Conservation (phyloP, 2,329 filamentous ascomycete genomes). For the Raffaelea albimanens region DNA sequence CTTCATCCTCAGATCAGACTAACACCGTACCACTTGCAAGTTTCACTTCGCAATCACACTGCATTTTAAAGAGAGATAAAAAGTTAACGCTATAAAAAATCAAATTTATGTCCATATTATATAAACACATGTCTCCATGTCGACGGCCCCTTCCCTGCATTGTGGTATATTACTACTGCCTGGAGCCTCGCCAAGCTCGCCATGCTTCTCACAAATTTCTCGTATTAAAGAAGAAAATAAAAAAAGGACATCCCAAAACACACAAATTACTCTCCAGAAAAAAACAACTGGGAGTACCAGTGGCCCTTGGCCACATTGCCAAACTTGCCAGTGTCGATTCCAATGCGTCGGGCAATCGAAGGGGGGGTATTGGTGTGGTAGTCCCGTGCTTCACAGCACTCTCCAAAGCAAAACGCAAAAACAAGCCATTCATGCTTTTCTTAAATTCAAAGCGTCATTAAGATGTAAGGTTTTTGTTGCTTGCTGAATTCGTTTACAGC, state of each 20-base stretch:
- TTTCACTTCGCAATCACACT: too few relatives aligned
- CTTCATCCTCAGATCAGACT: too few relatives aligned
- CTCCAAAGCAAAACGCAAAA: not conserved
- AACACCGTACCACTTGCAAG: too few relatives aligned
- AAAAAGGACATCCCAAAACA: constrained; percentile 1
- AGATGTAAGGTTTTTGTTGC: not conserved
- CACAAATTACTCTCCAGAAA: constrained; percentile 3
- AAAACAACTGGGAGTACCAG: not conserved
- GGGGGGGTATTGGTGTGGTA: not conserved
- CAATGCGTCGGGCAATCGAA: not conserved
- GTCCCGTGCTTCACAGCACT: too few relatives aligned
- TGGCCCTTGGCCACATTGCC: not conserved
- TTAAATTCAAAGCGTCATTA: constrained; percentile 1
- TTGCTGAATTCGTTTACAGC: constrained; percentile 26
- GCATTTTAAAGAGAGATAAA: not conserved
- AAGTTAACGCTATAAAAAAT: not conserved
- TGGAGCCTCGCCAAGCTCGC: not conserved
- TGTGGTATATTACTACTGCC: not conserved
- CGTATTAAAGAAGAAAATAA: constrained; percentile 1
- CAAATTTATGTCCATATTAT: not conserved
- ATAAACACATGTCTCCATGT: not conserved
- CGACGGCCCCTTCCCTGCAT: not conserved
- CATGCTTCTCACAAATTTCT: not conserved
- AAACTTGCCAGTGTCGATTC: not conserved
- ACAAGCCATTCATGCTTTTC: not conserved